Conservation (phyloP, 257 asterid genomes). For the Nicotiana tomentosiformis region DNA sequence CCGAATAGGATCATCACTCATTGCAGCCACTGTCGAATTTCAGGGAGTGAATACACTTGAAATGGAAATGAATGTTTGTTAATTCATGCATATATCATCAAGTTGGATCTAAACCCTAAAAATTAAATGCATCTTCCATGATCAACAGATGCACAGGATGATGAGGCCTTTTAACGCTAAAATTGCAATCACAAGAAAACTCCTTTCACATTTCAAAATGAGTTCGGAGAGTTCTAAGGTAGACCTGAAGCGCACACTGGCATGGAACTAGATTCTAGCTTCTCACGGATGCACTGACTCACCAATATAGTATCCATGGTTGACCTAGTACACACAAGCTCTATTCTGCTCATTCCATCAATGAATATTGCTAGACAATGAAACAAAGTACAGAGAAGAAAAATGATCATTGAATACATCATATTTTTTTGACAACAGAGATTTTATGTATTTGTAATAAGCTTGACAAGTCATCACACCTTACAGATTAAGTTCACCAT, state of each 20-base stretch:
- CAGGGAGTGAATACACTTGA: neutral
- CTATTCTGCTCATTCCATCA: neutral
- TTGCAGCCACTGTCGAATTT: constrained; percentile 51
- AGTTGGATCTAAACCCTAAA: neutral
- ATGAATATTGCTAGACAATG: neutral
- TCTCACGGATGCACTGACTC: neutral
- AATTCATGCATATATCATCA: neutral
- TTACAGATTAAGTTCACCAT: neutral
- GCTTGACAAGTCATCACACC: neutral
- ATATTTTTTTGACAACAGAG: neutral
- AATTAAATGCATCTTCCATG: neutral
- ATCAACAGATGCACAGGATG: neutral
- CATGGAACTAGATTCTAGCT: neutral
- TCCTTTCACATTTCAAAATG: neutral
- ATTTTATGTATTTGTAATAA: neutral
- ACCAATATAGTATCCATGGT: neutral
- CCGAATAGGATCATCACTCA: constrained; percentile 74
- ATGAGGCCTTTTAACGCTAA: neutral
- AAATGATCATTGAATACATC: neutral
- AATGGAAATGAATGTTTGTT: neutral
- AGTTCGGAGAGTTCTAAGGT: neutral
- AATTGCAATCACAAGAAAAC: constrained; percentile 4
- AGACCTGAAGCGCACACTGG: neutral
- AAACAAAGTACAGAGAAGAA: neutral
- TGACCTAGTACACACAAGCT: neutral